Evolutionary conservation across 2,329 filamentous ascomycete genomes (phyloP), one percentile per base, ranked within the genome.

Genomic region (Setomelanomma holmii): DNA sequence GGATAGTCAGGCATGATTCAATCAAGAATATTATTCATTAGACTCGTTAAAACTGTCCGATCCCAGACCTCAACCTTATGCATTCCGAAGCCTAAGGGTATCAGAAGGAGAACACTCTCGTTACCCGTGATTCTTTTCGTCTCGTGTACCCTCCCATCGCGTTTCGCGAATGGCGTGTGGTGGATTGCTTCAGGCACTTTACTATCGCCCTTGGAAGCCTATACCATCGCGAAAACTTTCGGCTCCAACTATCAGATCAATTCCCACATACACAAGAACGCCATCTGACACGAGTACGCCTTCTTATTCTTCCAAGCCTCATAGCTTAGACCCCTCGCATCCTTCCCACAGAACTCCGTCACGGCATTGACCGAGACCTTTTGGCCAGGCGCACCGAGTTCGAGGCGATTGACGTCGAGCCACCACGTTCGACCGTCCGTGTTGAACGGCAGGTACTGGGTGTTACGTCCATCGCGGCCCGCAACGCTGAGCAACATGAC

Each of bases 361-460:
- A 96, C 78, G 17, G 85, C 84, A 51, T 84, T 84, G 23, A 95
- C 74, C 59, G 81, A 82, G 5, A 93, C 77, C 46, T 82, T 84
- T 74, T 92, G 85, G 1, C 73, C 74, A 0, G 67, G 63, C 66
- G 68, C 56, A 54, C 78, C 65, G 4, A 93, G 73, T 40, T 82
- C 86, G 7, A 55, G 40, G 4, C 75, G 60, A 30, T 64, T 51
- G 6, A 97, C 83, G 74, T 97, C 93, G 1, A 86, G 75, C 86
- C 90, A 96, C 85, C 89, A 96, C 76, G 88, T 86, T 67, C 84
- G 89, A 12, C 89, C 90, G 53, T 93, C 89, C n/a, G 85, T 89
- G 10, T 76, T 64, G 48, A 96, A 84, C 0, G 89, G 85, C 1
- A 93, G 76, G 48, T 85, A 81, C 38, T 92, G 86, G 8, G 88